Evolutionary conservation across 2,329 filamentous ascomycete genomes (phyloP), one percentile per base, ranked within the genome.

Genomic region (Diplocarpon mali): DNA sequence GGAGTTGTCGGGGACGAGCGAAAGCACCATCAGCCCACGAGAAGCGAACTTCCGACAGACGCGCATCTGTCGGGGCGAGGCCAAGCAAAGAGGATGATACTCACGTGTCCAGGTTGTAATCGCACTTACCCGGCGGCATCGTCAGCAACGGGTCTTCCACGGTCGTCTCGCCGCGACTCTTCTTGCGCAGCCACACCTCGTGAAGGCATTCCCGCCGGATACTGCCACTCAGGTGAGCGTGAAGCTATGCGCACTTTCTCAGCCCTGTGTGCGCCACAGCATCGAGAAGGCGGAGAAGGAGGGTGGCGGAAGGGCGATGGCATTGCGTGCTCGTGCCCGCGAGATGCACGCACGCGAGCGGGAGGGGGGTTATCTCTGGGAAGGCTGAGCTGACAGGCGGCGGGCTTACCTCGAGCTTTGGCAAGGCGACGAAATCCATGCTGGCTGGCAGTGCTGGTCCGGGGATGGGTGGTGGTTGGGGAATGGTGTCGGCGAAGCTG

Each of bases 181-280:
- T 76, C 60, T 80, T 84, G 44, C 62, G 62, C 38, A 66, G 55
- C 84, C 85, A 92, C 59, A 90, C 78, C 31, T 85, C 73, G 58
- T 87, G 83, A 2, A 92, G 75, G 49, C 76, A 80, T 56, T 76
- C 66, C 28, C 81, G 76, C 58, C 76, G 82, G 61, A 92, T 85
- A 62, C 82, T 87, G 42, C 85, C 85, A 34, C 78, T 85, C 36
- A 92, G 71, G 63, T 92, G 85, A 50, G 85, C 85, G 57, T 92
- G 85, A 42, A 90, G 73, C 80, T 88, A 52, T 38, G 38, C n/a
- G 30, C 24, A 35, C 36, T 39, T 48, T 34, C 45, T 50, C 40
- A 51, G 51, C 54, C 47, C 50, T 42, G 49, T 52, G 35, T 42
- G 45, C 40, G 43, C 3, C 30, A 32, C n/a, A n/a, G n/a, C n/a